Evolutionary conservation across 2,329 filamentous ascomycete species (phyloP), one percentile per base, ranked within the genome.

Genomic region (Trematosphaeria pertusa): DNA sequence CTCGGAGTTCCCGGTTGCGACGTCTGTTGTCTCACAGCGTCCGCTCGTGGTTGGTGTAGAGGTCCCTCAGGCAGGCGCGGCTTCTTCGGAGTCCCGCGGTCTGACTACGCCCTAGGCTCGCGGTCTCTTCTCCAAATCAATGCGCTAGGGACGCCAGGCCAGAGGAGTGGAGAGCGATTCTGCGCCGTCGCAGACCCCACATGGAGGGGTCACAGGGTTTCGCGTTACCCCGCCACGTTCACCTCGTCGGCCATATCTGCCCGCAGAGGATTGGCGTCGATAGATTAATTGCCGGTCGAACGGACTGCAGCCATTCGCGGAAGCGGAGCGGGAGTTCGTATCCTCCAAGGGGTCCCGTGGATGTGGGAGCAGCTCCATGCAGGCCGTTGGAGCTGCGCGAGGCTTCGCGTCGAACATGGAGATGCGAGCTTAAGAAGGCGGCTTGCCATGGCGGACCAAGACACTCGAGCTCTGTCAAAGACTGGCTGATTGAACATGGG

Each of bases 211-310:
- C 9, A 18, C 26, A 32, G 17, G 37, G 15, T 39, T 11, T 17
- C 22, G 20, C 19, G 21, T 6, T 41, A 56, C 54, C 56, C 59
- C 59, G 49, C 61, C 30, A 43, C 26, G 31, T 6, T 18, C 42
- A 43, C 18, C 19, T 34, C 43, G 31, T 65, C 64, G 64, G 64
- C 44, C 36, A 48, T 32, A 67, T 66, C 37, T 46, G 28, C 17
- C 63, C 64, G 64, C 42, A 47, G 9, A 30, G 24, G 18, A 22
- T 48, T 55, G 37, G 41, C 38, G 28, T 36, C 11, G 42, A 45
- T 51, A 46, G 20, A 41, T 41, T 46, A 42, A 48, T 44, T 52
- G 54, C 62, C 56, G 58, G 50, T 20, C 17, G 18, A 49, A 50
- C 49, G 46, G 44, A 45, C 15, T 10, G 36, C 9, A 21, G 11